phyloP scores from a whole-genome alignment of 2,329 filamentous ascomycete species.

The Microascus cirrosus region DNA sequence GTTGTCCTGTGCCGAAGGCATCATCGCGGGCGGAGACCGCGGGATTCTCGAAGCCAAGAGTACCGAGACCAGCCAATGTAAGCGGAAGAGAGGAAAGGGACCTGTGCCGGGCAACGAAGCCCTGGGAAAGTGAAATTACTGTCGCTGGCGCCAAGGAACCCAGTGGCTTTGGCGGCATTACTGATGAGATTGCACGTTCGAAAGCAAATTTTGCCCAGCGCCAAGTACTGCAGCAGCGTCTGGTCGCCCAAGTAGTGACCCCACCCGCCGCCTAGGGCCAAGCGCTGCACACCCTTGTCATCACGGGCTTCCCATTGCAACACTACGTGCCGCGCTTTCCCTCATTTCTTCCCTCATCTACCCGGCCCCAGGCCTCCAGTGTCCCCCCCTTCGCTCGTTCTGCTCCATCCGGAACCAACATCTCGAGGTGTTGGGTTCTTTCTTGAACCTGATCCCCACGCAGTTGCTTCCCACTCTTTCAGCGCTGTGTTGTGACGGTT shows the following conservation, averaged over 20 bases:
- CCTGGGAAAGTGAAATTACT: not conserved
- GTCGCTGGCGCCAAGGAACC: not conserved
- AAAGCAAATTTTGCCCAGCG: not conserved
- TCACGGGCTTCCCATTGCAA: conserved; percentile 2
- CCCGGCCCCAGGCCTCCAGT: not conserved
- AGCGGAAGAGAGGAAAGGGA: not conserved
- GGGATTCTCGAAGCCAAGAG: no score
- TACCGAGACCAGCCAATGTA: not conserved
- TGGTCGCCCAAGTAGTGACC: no score
- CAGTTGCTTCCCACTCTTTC: conserved; percentile 3
- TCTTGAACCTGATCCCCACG: not conserved
- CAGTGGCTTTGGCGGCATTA: not conserved
- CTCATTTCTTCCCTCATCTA: not conserved
- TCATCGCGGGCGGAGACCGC: no score
- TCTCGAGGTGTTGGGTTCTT: not conserved
- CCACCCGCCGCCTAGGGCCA: not conserved
- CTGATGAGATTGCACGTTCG: not conserved
- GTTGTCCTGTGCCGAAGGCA: no score
- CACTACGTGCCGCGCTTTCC: not conserved
- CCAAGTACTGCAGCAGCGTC: no score
- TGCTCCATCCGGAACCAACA: not conserved
- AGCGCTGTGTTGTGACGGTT: conserved; percentile 2
- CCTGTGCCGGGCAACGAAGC: not conserved
- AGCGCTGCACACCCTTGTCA: not conserved
- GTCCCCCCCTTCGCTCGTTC: not conserved